Evolutionary conservation across 208 protist species (phyloP), one percentile per base, ranked within the genome.

Genomic region (Acanthamoeba royreba): DNA sequence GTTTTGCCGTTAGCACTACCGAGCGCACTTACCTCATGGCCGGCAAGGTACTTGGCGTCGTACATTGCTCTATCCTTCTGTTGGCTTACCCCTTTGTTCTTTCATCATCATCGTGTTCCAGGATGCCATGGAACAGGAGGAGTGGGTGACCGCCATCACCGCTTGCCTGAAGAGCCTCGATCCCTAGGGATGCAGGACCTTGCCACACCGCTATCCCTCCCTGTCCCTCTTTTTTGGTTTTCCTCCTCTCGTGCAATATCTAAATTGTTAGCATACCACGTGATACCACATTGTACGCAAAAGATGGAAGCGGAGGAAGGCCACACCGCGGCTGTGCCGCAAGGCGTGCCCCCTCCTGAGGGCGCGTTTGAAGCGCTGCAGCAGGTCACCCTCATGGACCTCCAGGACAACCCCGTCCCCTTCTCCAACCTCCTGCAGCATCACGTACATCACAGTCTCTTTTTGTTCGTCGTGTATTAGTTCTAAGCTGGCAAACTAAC

Each of bases 21-120:
- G 86, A 92, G 53, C 47, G 86, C 33, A 92, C 86, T 33, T 92
- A 92, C 86, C 58, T 92, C 40, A 92, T 92, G 86, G 86, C 86
- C 45, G 86, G 53, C 47, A 92, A 79, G 66, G 66, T 79, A 66
- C 55, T n/a, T n/a, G n/a, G n/a, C n/a, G n/a, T n/a, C n/a, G n/a
- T n/a, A n/a, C n/a, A n/a, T n/a, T 25, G 2, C n/a, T n/a, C n/a
- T n/a, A n/a, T n/a, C n/a, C n/a, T n/a, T n/a, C n/a, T n/a, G n/a
- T n/a, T n/a, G n/a, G n/a, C n/a, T n/a, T 66, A 31, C 33, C n/a
- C 22, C 55, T 5, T 66, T 66, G 11, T 66, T 13, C 61, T 28
- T 72, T 1, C n/a, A n/a, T n/a, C n/a, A n/a, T n/a, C n/a, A n/a
- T n/a, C n/a, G n/a, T n/a, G n/a, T n/a, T n/a, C n/a, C 7, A 92